Evolutionary conservation across 2,329 filamentous ascomycete species (phyloP), one percentile per base, ranked within the genome.

Genomic region (Drechslerella stenobrocha): DNA sequence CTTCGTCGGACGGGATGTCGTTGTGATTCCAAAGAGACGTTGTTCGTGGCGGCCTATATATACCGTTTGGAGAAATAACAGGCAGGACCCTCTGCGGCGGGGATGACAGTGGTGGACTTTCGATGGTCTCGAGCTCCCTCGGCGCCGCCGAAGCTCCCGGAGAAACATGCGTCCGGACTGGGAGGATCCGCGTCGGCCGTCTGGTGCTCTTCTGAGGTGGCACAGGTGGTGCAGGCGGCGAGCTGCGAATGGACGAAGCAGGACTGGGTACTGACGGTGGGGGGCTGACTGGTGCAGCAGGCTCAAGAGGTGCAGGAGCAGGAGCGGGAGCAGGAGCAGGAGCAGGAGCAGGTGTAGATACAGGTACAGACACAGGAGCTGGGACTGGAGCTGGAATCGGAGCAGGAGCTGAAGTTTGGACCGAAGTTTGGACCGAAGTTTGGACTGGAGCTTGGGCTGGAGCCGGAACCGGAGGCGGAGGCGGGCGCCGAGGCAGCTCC

Each of bases 1-100:
- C 79, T 57, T 88, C 86, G 44, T 85, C 85, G 5, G 86, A 86
- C 23, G 64, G 64, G 15, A 57, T 57, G 13, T 69, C 64, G 11
- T 48, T 57, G 20, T 34, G 57, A n/a, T 60, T 69, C 57, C 56
- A 69, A 3, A 69, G 52, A 5, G 64, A 69, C 9, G 57, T 69
- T 26, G 64, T 63, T 46, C 64, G 44, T 37, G 64, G 64, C 1
- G 64, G 64, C 24, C 64, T 47, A 26, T 52, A 57, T n/a, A 69
- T 46, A 9, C 58, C 64, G 26, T 69, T 69, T 3, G 58, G 51
- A 22, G 64, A 63, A 13, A 61, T 34, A 40, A 53, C 40, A 11
- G 64, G 64, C 20, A 63, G 42, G 6, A 55, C 52, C 22, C 63
- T 60, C 23, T 23, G 55, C 11, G 63, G 55, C 18, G 63, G 63